Conservation (phyloP, 1,139 yeast genomes). For the Candida frijolesensis region DNA sequence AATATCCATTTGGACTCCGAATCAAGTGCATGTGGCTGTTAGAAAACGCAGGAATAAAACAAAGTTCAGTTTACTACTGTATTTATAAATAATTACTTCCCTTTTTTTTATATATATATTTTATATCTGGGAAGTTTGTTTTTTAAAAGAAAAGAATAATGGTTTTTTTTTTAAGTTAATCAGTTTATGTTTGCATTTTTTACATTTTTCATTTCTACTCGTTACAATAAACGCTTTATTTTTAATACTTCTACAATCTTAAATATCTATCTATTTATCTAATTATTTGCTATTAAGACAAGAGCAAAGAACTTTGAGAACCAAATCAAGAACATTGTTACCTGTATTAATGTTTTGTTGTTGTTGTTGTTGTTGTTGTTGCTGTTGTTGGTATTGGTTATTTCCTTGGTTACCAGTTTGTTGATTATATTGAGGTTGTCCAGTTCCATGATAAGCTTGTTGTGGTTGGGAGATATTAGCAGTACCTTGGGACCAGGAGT, state of each 20-base stretch:
- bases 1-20: constrained; percentile 91
- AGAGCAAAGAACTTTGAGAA: constrained; percentile 35
- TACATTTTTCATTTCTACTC: not conserved
- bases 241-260: constrained; percentile 2
- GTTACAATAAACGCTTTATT: constrained; percentile 1
- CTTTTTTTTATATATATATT: not conserved
- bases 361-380: constrained; percentile 17
- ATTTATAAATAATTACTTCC: not conserved
- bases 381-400: constrained; percentile 23
- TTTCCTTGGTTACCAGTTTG: constrained; percentile 19
- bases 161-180: not conserved
- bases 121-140: not conserved
- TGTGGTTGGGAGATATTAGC: constrained; percentile 27
- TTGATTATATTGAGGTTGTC: constrained; percentile 32
- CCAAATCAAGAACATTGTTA: constrained; percentile 31
- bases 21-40: constrained; percentile 77
- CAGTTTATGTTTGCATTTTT: not conserved
- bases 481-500: constrained; percentile 40
- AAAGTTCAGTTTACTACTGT: not conserved
- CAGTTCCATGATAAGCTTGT: constrained; percentile 30
- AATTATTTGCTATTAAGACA: constrained; percentile 25
- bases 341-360: constrained; percentile 14
- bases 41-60: constrained; percentile 6
- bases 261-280: not conserved
- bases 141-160: too few species aligned